Percentiles rank a stretch among this genome's conserved stretches.
These are phyloP conservation scores for Backusella morwellensis DNA, from an alignment of 192 early-diverging fungal species.

Conservation along the genomic window DNA sequence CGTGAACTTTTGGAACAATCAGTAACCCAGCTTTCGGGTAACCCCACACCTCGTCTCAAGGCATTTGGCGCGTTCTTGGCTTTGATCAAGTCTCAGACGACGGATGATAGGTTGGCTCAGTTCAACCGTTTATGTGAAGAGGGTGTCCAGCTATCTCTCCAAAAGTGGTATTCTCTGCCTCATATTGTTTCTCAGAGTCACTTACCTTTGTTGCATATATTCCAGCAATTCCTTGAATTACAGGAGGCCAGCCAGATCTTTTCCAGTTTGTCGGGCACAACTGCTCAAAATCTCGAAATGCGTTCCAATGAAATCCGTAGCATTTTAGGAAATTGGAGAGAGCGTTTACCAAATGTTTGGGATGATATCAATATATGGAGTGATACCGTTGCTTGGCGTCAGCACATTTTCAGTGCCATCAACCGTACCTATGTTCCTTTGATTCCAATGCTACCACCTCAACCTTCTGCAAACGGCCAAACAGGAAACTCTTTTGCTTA, in stretches of 20 bases:
- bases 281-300: constrained; percentile 77
- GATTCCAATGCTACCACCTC: constrained; percentile 53
- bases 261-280: constrained; percentile 74
- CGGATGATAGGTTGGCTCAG: constrained; percentile 54
- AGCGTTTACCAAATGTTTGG: constrained; percentile 94
- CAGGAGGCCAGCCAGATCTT: constrained; percentile 91
- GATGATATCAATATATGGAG: constrained; percentile 99
- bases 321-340: constrained; percentile 92
- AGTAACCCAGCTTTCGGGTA: constrained; percentile 59
- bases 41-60: constrained; percentile 66
- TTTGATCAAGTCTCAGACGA: constrained; percentile 63
- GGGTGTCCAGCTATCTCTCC: constrained; percentile 79
- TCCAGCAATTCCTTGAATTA: constrained; percentile 97
- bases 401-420: constrained; percentile 95
- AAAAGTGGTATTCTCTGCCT: constrained; percentile 91
- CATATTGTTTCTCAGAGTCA: constrained; percentile 83
- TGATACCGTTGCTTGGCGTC: constrained; percentile 95
- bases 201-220: constrained; percentile 82
- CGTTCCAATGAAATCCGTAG: constrained; percentile 89
- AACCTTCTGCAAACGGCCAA: constrained; percentile 39
- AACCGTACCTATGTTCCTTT: constrained; percentile 94
- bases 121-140: constrained; percentile 85
- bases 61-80: constrained; percentile 88
- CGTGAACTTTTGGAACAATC: constrained; percentile 71
- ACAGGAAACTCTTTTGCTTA: constrained; percentile 87